Conservation (phyloP, 2,329 filamentous ascomycete species). For the Diaporthe sp. region DNA sequence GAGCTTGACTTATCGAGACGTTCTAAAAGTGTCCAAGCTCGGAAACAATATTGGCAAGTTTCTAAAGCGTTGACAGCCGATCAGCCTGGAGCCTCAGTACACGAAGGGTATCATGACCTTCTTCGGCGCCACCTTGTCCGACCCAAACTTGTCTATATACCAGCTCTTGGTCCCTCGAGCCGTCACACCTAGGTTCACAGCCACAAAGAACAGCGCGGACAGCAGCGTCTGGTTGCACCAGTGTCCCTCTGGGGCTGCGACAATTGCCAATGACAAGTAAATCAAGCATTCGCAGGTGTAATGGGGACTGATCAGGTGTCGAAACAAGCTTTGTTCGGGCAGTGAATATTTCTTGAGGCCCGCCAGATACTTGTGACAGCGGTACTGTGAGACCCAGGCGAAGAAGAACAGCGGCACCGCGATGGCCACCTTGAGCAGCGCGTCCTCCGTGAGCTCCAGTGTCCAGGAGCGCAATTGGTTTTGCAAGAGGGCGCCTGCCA, state of each 20-base stretch:
- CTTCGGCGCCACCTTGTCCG: constrained; percentile 69
- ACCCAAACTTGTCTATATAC: constrained; percentile 83
- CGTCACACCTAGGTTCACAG: constrained; percentile 84
- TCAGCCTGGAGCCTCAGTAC: constrained; percentile 63
- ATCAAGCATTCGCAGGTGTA: constrained; percentile 91
- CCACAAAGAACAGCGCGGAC: constrained; percentile 79
- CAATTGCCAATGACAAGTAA: constrained; percentile 82
- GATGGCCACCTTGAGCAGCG: constrained; percentile 63
- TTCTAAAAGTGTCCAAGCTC: constrained; percentile 82
- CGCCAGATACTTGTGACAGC: constrained; percentile 78
- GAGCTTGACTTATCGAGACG: constrained; percentile 88
- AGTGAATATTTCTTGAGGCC: constrained; percentile 86
- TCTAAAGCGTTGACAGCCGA: constrained; percentile 53
- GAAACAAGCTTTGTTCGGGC: constrained; percentile 80
- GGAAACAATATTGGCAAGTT: constrained; percentile 75
- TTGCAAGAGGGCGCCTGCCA: constrained; percentile 51
- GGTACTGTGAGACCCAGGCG: constrained; percentile 81
- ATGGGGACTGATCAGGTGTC: constrained; percentile 83
- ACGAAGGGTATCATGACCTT: constrained; percentile 84
- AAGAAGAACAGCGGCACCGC: constrained; percentile 75
- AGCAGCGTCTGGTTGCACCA: constrained; percentile 80
- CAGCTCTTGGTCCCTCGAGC: constrained; percentile 83
- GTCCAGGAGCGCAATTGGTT: background rate
- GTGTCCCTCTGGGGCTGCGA: constrained; percentile 77
- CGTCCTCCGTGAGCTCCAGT: constrained; percentile 39